Evolutionary conservation across 768 basidiomycete species (phyloP).

Genomic region (Megacollybia marginata): DNA sequence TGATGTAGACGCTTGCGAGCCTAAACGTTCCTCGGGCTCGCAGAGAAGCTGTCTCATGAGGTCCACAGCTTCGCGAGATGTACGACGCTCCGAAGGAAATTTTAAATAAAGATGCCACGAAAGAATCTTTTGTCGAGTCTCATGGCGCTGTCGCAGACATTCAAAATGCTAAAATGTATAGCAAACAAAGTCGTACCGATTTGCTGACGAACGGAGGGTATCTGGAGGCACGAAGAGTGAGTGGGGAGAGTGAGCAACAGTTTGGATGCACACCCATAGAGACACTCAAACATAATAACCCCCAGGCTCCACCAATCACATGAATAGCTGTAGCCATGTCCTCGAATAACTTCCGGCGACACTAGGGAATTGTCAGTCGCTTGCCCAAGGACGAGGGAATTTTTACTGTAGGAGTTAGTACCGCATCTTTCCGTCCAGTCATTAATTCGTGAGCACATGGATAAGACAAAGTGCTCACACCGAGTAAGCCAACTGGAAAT

Average conservation of each 20-base stretch:
- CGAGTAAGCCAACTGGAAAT: slow-evolving; percentile 72
- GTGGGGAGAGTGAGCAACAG: not conserved
- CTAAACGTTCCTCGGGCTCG: slow-evolving; percentile 92
- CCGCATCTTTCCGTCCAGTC: slow-evolving; percentile 48
- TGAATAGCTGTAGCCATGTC: slow-evolving; percentile 87
- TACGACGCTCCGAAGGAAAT: slow-evolving; percentile 76
- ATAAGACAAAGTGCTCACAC: slow-evolving; percentile 47
- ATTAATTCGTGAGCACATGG: not conserved
- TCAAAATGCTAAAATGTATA: too few species aligned
- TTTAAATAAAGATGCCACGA: slow-evolving; percentile 89
- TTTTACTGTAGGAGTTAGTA: slow-evolving; percentile 81
- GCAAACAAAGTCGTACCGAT: slow-evolving; percentile 47
- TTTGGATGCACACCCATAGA: slow-evolving; percentile 66
- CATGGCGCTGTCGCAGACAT: slow-evolving; percentile 56
- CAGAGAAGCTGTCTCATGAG: slow-evolving; percentile 87
- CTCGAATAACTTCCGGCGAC: slow-evolving; percentile 87
- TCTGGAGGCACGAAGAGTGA: slow-evolving; percentile 28
- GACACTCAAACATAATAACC: slow-evolving; percentile 93
- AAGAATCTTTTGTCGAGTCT: slow-evolving; percentile 94
- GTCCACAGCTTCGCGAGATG: slow-evolving; percentile 82
- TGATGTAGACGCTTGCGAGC: slow-evolving; percentile 62
- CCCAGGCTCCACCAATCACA: slow-evolving; percentile 99
- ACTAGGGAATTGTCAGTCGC: slow-evolving; percentile 34
- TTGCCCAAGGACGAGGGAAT: slow-evolving; percentile 15
- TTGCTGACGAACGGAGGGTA: slow-evolving; percentile 96